Evolutionary conservation across 1,284 basidiomycete genomes (phyloP).

Genomic region (Lentinula novae-zelandiae): DNA sequence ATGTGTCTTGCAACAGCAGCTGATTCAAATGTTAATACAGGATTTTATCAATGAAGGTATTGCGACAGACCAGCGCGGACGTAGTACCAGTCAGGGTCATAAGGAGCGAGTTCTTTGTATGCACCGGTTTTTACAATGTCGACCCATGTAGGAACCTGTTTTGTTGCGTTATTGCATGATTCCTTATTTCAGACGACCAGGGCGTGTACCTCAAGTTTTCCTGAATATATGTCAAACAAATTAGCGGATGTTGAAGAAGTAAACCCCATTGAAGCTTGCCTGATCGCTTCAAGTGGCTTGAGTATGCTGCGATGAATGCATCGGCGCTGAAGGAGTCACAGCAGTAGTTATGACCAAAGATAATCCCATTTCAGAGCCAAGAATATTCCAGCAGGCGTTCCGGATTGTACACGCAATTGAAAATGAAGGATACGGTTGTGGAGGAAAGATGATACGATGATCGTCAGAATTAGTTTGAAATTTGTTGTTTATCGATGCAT

Average conservation of each 20-base stretch:
- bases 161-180: neutral
- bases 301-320: conserved; percentile 88
- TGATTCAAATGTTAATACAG: conserved; percentile 26
- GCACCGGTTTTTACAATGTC: conserved; percentile 99
- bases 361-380: neutral
- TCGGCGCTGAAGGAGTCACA: conserved; percentile 65
- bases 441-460: neutral
- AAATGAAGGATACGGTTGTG: neutral
- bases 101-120: conserved; percentile 98
- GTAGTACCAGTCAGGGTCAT: conserved; percentile 99
- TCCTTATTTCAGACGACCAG: too few species aligned
- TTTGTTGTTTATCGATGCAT: conserved; percentile 21
- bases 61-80: conserved; percentile 82
- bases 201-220: conserved; percentile 1
- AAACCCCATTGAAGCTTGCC: conserved; percentile 71
- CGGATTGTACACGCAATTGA: neutral
- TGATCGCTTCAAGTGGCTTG: conserved; percentile 92
- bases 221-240: neutral
- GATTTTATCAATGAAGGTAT: neutral
- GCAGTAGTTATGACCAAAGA: neutral
- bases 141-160: conserved; percentile 94
- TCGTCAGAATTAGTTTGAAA: neutral
- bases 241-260: neutral
- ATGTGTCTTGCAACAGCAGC: conserved; percentile 98
- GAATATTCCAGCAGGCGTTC: neutral